A percentile compares a stretch with the other conserved stretches of the same genome.
These are phyloP conservation scores for Metschnikowia vanudenii DNA, from an alignment of 805 yeast genomes.

Conservation along the genomic window DNA sequence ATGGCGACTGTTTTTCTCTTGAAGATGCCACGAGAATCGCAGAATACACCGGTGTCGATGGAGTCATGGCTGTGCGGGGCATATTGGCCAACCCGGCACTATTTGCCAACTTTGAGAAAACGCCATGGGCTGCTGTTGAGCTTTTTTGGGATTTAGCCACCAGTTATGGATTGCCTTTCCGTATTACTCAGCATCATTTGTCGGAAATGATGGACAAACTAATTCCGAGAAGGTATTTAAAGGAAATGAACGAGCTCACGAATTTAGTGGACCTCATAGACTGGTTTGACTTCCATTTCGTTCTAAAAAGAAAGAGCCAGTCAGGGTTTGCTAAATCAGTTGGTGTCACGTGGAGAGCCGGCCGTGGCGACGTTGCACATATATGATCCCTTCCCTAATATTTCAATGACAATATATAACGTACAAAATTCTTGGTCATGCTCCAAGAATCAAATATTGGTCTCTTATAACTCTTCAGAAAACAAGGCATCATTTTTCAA, in stretches of 20 bases:
- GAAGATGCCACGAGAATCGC: conserved; percentile 66
- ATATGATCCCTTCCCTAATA: conserved; percentile 1
- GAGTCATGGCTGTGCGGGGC: conserved; percentile 96
- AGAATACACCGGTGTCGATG: conserved; percentile 72
- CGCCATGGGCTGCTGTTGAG: conserved; percentile 94
- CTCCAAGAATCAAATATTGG: not conserved
- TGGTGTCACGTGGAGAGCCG: conserved; percentile 33
- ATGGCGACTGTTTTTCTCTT: conserved; percentile 85
- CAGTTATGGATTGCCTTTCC: conserved; percentile 80
- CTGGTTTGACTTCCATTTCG: conserved; percentile 75
- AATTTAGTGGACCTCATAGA: conserved; percentile 66
- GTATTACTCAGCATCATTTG: conserved; percentile 83
- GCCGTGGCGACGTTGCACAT: conserved; percentile 16
- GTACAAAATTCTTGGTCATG: not conserved
- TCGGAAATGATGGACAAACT: conserved; percentile 76
- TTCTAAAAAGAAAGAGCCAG: conserved; percentile 65
- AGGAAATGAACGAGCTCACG: conserved; percentile 60
- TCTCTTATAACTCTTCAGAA: conserved; percentile 4
- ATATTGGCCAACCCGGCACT: conserved; percentile 81
- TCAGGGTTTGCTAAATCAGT: conserved; percentile 59
- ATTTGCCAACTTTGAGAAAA: conserved; percentile 66
- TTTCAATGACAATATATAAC: not conserved
- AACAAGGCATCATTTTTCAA: conserved; percentile 60
- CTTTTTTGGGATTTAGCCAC: conserved; percentile 75
- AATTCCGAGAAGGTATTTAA: conserved; percentile 30